Evolutionary conservation across 2,329 filamentous ascomycete species (phyloP), one percentile per base, ranked within the genome.

Genomic region (Botrytis porri): DNA sequence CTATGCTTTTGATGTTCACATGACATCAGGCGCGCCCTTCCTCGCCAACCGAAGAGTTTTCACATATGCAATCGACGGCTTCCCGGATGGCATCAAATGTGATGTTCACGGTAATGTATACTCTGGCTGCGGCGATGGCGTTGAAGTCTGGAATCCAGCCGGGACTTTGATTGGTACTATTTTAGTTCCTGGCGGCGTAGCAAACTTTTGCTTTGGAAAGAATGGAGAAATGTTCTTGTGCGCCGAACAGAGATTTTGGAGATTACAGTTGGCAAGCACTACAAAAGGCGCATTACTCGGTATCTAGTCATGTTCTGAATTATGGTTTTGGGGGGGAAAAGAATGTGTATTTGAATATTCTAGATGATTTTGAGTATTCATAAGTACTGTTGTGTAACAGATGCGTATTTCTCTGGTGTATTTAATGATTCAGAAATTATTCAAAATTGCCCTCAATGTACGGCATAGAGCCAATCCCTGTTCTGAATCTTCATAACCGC

Each of bases 11-110:
- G 77, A 78, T 62, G 51, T 78, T 39, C 71, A 63, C 9, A 63
- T 69, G 22, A 57, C 67, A 51, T 73, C 71, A 18, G 75, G 61
- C 29, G 65, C 74, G 3, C 76, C 76, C 2, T 79, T 77, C 29
- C 65, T 80, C 6, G 71, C 70, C 10, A 78, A 79, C 61, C 72
- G 74, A 48, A 67, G 79, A 72, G 83, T 85, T 0, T 92, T 92
- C 77, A 88, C 89, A 0, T 89, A 85, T 74, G 82, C 83, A 3
- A 83, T 86, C 64, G 78, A 83, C 2, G 86, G 87, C 3, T 82
- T 88, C 3, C 88, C 89, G 0, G 90, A 92, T 75, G 90, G 90
- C 81, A 81, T 88, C 74, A 86, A 87, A 75, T 83, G 84, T 59
- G 87, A 89, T 76, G 82, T 82, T 1, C 76, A 84, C 4, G 87